These are phyloP conservation scores for Podospora appendiculata DNA, from an alignment of 495 filamentous ascomycete species.

Conservation along the genomic window DNA sequence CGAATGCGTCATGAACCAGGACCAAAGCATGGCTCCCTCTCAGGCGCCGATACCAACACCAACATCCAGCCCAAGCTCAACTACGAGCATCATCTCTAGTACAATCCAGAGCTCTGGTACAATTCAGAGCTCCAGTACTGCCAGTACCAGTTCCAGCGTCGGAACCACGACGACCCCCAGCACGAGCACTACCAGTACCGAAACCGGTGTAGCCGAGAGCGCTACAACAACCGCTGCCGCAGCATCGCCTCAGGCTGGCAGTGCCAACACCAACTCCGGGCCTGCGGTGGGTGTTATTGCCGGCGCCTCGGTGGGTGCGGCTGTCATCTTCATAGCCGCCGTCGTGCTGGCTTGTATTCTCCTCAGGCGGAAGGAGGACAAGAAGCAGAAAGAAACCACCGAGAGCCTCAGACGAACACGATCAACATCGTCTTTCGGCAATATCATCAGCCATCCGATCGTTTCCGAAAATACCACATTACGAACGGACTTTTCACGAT, in stretches of 20 bases:
- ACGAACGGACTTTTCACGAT: conserved; percentile 29
- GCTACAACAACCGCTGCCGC: not conserved
- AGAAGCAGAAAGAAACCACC: conserved; percentile 3
- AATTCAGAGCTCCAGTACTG: not conserved
- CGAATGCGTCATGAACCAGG: conserved; percentile 28
- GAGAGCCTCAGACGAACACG: conserved; percentile 28
- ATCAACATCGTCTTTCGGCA: conserved; percentile 38
- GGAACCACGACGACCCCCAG: not conserved
- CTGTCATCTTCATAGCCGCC: conserved; percentile 17
- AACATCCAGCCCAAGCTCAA: conserved; percentile 1
- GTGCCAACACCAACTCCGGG: not conserved
- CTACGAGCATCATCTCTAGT: not conserved
- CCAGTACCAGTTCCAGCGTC: not conserved
- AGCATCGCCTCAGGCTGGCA: not conserved
- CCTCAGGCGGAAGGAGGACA: conserved; percentile 19
- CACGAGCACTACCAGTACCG: not conserved
- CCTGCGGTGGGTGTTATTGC: conserved; percentile 13
- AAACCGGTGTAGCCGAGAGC: not conserved
- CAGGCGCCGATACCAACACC: conserved; percentile 5
- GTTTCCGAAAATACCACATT: conserved; percentile 22
- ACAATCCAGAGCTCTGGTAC: not conserved
- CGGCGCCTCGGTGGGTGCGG: conserved; percentile 16
- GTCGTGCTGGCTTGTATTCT: conserved; percentile 22
- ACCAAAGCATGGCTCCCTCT: conserved; percentile 26
- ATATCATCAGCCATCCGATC: conserved; percentile 37